Evolutionary conservation across 306 rosid genomes (phyloP), one percentile per base, ranked within the genome.

Genomic region (Cucumis sativus): DNA sequence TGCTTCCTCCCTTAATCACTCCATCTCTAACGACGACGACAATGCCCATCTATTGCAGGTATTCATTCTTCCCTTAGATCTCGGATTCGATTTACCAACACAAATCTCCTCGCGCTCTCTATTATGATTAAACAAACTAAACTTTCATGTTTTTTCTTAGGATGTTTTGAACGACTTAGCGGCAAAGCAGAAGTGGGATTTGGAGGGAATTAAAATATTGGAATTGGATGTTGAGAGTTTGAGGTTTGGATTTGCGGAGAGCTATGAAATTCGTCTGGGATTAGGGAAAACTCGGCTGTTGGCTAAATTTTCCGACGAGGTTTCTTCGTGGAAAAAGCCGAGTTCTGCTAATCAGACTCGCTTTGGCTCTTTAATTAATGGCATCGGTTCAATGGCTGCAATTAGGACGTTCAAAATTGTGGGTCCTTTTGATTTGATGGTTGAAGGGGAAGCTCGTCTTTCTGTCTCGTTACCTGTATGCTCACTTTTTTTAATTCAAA

Each of bases 341-440:
- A 74, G 70, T 25, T 78, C 65, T 14, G 87, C 83, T 18, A 39
- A 66, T 4, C 79, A 71, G 37, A 62, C 79, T 28, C 89, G 88
- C 86, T 82, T 95, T 4, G 87, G 80, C 70, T 85, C 88, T 23
- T 80, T 92, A 17, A 21, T 95, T 74, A 67, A 67, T 76, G 82
- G 82, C 23, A 75, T 84, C 39, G 28, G 72, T 75, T 79, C 96
- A 3, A n/a, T 83, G 76, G 91, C 92, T 57, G 78, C 82, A 2
- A 86, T 92, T 63, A 87, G 90, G 71, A 58, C 83, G 3, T 84
- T 95, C 83, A 86, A 84, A 82, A 80, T 90, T 79, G 82, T 83
- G 57, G 99, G 99, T 41, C 97, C 99, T 6, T 88, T 95, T 81
- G 91, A 89, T 58, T 81, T 95, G 40, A 70, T 78, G 35, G 86